Percentiles rank a stretch among this genome's conserved stretches.
phyloP scores from a whole-genome alignment of 2,329 filamentous ascomycete species.

The Hypocrella siamensis region DNA sequence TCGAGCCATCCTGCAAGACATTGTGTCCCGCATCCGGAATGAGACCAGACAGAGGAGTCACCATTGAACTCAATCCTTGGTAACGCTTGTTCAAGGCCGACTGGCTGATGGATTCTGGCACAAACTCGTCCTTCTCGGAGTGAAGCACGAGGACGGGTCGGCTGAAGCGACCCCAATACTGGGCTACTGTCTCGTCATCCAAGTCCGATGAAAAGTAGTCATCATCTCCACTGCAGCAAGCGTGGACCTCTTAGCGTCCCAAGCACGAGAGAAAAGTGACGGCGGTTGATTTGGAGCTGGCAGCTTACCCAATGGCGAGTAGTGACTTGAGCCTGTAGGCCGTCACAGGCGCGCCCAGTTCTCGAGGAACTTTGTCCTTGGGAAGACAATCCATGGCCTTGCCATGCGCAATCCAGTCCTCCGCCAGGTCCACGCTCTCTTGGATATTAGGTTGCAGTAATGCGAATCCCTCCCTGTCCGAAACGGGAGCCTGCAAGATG shows the following conservation, averaged over 20 bases:
- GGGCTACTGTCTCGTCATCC: constrained; percentile 32
- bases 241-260: neutral
- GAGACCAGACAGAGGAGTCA: constrained; percentile 33
- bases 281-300: neutral
- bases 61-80: constrained; percentile 26
- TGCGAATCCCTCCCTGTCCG: constrained; percentile 50
- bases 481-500: constrained; percentile 67
- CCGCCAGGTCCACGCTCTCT: constrained; percentile 30
- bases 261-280: neutral
- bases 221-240: constrained; percentile 46
- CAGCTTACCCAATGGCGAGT: constrained; percentile 30
- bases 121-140: constrained; percentile 49
- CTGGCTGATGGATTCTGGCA: constrained; percentile 43
- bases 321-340: constrained; percentile 38
- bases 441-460: constrained; percentile 27
- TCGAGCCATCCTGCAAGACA: constrained; percentile 27
- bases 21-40: constrained; percentile 38
- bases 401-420: constrained; percentile 38
- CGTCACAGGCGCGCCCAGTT: constrained; percentile 29
- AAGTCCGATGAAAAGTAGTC: constrained; percentile 81
- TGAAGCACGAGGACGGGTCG: constrained; percentile 49
- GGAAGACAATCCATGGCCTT: constrained; percentile 39
- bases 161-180: constrained; percentile 50
- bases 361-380: constrained; percentile 22
- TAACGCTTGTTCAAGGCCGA: constrained; percentile 40